phyloP scores from a whole-genome alignment of 768 basidiomycete genomes.

The Lentinula detonsa region DNA sequence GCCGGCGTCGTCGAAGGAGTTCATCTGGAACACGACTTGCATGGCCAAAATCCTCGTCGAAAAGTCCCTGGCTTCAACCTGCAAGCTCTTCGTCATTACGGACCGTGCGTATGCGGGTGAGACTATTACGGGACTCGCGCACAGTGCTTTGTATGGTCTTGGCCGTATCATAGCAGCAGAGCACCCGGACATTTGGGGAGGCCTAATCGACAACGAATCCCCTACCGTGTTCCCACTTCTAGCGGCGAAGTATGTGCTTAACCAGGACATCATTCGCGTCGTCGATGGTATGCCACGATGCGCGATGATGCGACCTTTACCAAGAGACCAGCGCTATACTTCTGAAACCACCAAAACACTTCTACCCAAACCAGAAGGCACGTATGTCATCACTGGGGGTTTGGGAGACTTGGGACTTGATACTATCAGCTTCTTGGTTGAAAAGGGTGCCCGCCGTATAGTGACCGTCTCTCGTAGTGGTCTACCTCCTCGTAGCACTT shows the following conservation, averaged over 20 bases:
- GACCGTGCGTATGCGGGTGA: background rate
- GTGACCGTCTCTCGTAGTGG: background rate
- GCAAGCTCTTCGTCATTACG: background rate
- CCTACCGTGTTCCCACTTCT: background rate
- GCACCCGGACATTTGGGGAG: constrained; percentile 1
- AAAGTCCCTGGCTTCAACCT: background rate
- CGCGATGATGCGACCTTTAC: background rate
- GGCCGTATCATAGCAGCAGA: background rate
- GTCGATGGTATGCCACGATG: constrained; percentile 1
- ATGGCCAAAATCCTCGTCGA: background rate
- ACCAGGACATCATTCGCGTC: background rate
- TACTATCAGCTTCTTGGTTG: background rate
- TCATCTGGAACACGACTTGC: background rate
- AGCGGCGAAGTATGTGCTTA: background rate
- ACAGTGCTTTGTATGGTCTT: background rate
- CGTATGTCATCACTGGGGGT: background rate
- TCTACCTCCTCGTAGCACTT: background rate
- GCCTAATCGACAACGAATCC: background rate
- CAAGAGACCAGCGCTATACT: background rate
- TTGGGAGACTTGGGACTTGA: constrained; percentile 2
- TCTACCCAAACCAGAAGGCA: background rate
- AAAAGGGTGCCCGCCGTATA: background rate
- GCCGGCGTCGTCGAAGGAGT: background rate
- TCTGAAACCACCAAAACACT: background rate
- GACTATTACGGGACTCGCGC: background rate